Evolutionary conservation across 2,329 filamentous ascomycete genomes (phyloP).

Genomic region (Alternaria arbusti): DNA sequence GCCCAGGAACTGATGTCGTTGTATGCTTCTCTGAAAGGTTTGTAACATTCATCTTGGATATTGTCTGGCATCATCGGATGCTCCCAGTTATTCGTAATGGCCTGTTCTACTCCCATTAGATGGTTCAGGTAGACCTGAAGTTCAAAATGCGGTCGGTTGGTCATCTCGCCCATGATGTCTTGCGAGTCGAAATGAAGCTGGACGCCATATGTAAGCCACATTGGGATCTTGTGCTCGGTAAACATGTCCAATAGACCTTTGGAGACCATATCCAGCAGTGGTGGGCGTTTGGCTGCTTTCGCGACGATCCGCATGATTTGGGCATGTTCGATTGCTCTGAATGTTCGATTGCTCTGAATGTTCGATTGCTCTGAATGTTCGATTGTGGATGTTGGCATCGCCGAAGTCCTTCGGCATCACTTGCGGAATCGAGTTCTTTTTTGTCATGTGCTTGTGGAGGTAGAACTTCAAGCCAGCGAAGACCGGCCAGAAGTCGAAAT

Average conservation of each 20-base stretch:
- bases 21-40: not conserved
- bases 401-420: not conserved
- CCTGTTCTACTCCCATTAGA: not conserved
- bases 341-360: no score
- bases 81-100: not conserved
- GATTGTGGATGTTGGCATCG: not conserved
- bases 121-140: not conserved
- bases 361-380: no score
- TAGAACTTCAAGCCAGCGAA: not conserved
- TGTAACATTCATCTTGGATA: not conserved
- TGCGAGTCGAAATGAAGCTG: conserved; percentile 3
- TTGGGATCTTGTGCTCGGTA: not conserved
- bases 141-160: not conserved
- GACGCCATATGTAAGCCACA: conserved; percentile 1
- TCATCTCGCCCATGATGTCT: conserved; percentile 2
- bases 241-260: not conserved
- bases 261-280: not conserved
- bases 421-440: not conserved
- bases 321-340: not conserved
- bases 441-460: not conserved
- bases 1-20: not conserved
- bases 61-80: not conserved
- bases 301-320: not conserved
- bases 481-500: not conserved
- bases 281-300: not conserved